These are phyloP conservation scores for Cyberlindnera americana DNA, from an alignment of 805 yeast genomes.

Conservation along the genomic window DNA sequence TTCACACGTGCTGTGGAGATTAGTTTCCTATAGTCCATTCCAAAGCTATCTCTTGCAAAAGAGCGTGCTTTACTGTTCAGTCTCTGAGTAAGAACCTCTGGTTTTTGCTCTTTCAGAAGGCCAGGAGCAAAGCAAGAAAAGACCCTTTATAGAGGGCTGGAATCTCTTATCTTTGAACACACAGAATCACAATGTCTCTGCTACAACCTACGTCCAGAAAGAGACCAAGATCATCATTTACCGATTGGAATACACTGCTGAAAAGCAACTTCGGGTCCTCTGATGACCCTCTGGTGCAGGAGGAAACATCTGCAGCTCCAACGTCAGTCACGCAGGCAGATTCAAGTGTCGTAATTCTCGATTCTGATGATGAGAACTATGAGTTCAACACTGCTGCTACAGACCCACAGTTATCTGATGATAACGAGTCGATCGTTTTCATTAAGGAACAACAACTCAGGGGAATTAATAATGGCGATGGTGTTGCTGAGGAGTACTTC, in stretches of 20 bases:
- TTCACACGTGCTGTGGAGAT: background rate
- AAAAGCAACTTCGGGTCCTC: conserved; percentile 17
- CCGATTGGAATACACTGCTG: conserved; percentile 27
- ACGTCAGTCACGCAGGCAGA: conserved; percentile 13
- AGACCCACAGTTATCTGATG: conserved; percentile 11
- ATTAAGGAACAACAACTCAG: conserved; percentile 13
- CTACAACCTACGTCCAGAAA: conserved; percentile 27
- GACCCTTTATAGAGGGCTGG: too few relatives aligned
- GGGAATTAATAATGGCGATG: conserved; percentile 2
- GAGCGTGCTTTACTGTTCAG: too few relatives aligned
- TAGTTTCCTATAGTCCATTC: too few relatives aligned
- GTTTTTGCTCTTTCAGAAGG: too few relatives aligned
- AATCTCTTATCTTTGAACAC: background rate
- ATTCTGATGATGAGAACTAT: conserved; percentile 37
- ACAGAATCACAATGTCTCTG: conserved; percentile 8
- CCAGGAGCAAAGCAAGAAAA: too few relatives aligned
- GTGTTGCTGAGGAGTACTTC: conserved; percentile 12
- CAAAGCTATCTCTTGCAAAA: too few relatives aligned
- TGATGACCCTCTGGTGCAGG: conserved; percentile 11
- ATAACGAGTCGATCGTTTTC: conserved; percentile 15
- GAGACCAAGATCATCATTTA: conserved; percentile 35
- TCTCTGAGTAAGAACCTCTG: too few relatives aligned
- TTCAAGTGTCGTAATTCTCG: conserved; percentile 35
- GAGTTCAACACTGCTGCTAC: conserved; percentile 14
- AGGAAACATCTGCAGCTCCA: conserved; percentile 8